phyloP scores from a whole-genome alignment of 306 rosid species.

The Fragaria nilgerrensis region DNA sequence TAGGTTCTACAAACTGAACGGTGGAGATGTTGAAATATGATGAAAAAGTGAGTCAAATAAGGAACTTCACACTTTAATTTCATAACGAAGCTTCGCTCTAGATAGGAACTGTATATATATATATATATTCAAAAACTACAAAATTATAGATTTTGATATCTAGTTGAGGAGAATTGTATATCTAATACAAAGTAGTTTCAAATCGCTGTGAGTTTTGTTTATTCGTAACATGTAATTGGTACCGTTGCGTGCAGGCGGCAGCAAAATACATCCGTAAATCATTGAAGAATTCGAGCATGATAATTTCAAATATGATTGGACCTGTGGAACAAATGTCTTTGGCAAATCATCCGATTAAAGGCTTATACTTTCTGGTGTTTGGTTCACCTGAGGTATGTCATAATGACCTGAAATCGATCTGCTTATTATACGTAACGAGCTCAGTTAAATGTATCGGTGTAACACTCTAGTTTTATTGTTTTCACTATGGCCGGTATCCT shows the following conservation, averaged over 20 bases:
- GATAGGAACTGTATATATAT: no score
- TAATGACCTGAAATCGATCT: not conserved
- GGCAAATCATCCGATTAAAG: conserved; percentile 39
- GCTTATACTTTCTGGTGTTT: conserved; percentile 35
- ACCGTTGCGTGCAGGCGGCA: conserved; percentile 31
- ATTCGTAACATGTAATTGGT: not conserved
- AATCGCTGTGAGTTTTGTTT: not conserved
- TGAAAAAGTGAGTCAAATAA: no score
- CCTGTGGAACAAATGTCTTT: conserved; percentile 54
- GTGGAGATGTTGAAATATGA: no score
- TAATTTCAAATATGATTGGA: conserved; percentile 54
- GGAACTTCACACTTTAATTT: no score
- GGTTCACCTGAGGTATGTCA: conserved; percentile 59
- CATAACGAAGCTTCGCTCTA: no score
- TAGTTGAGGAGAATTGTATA: no score
- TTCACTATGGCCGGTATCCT: not conserved
- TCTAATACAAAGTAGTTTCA: not conserved
- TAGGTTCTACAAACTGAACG: no score
- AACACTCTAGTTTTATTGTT: no score
- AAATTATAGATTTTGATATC: no score
- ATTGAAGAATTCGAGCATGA: conserved; percentile 39
- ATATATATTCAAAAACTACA: no score
- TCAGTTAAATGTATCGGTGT: no score
- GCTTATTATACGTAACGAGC: not conserved
- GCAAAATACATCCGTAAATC: conserved; percentile 45